Evolutionary conservation across 495 filamentous ascomycete genomes (phyloP).

Genomic region (Bryoglossum gracile): DNA sequence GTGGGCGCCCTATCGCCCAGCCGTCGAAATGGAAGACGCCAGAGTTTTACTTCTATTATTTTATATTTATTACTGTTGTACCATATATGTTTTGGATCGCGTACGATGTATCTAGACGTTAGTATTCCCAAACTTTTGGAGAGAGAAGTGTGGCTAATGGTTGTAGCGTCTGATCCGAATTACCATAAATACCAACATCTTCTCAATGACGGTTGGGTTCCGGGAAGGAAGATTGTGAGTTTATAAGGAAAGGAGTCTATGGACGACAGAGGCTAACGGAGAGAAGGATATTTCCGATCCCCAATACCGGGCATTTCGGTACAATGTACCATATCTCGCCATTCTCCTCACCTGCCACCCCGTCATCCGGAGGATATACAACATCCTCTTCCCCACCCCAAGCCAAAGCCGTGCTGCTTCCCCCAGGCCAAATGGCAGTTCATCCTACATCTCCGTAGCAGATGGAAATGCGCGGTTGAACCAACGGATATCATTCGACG

Average conservation of each 20-base stretch:
- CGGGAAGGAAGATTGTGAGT: constrained; percentile 82
- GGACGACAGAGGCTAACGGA: constrained; percentile 4
- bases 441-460: constrained; percentile 30
- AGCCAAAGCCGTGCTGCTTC: constrained; percentile 10
- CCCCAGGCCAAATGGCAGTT: constrained; percentile 11
- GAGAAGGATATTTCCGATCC: constrained; percentile 77
- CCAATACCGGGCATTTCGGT: constrained; percentile 81
- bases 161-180: constrained; percentile 68
- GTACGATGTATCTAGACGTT: constrained; percentile 82
- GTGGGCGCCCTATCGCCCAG: constrained; percentile 37
- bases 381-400: constrained; percentile 28
- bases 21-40: constrained; percentile 74
- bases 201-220: constrained; percentile 83
- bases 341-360: constrained; percentile 68
- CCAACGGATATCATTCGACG: constrained; percentile 80
- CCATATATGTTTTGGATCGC: constrained; percentile 88
- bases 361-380: constrained; percentile 63
- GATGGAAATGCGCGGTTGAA: constrained; percentile 60
- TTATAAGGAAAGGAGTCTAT: background rate
- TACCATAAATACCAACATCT: constrained; percentile 65
- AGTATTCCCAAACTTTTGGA: constrained; percentile 18
- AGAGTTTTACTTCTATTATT: constrained; percentile 80
- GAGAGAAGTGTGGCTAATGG: constrained; percentile 8
- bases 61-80: constrained; percentile 58
- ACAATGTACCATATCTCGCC: constrained; percentile 76